A percentile compares a stretch with the other conserved stretches of the same genome.
Evolutionary conservation across 495 filamentous ascomycete genomes (phyloP).

Genomic region (Daldinia grandis): DNA sequence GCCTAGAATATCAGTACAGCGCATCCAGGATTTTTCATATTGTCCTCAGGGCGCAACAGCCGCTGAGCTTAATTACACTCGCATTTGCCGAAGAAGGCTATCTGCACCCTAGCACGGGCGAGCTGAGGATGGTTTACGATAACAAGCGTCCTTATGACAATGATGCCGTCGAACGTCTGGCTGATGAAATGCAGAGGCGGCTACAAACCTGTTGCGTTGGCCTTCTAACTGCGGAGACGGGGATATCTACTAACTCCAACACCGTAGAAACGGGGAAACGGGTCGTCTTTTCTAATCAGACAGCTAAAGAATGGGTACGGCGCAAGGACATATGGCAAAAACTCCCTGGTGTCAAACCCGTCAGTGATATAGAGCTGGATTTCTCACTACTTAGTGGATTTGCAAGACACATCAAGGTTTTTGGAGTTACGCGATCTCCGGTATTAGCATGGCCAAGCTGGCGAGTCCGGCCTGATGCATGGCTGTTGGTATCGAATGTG

Average conservation of each 20-base stretch:
- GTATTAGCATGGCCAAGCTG: constrained; percentile 44
- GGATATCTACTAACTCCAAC: constrained; percentile 27
- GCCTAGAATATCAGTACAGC: constrained; percentile 33
- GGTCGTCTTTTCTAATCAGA: constrained; percentile 47
- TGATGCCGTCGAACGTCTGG: constrained; percentile 28
- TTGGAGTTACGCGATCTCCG: constrained; percentile 33
- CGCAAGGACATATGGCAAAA: constrained; percentile 44
- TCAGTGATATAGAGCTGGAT: constrained; percentile 39
- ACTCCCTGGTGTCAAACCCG: constrained; percentile 34
- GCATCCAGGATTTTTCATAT: constrained; percentile 45
- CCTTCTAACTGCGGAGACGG: constrained; percentile 41
- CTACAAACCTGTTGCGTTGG: constrained; percentile 37
- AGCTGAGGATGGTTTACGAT: constrained; percentile 36
- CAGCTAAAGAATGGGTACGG: constrained; percentile 44
- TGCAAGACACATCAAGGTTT: constrained; percentile 42
- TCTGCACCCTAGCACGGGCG: constrained; percentile 26
- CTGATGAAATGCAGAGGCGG: constrained; percentile 41
- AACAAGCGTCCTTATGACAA: constrained; percentile 26
- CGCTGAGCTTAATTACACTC: constrained; percentile 43
- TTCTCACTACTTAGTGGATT: constrained; percentile 43
- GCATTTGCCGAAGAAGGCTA: constrained; percentile 43
- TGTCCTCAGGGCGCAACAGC: constrained; percentile 44
- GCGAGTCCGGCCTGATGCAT: constrained; percentile 44
- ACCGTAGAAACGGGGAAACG: constrained; percentile 40
- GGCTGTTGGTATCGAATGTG: constrained; percentile 43